Percentiles rank a stretch among this genome's conserved stretches.
phyloP scores from a whole-genome alignment of 495 filamentous ascomycete species.

The Hyaloscypha bicolor region DNA sequence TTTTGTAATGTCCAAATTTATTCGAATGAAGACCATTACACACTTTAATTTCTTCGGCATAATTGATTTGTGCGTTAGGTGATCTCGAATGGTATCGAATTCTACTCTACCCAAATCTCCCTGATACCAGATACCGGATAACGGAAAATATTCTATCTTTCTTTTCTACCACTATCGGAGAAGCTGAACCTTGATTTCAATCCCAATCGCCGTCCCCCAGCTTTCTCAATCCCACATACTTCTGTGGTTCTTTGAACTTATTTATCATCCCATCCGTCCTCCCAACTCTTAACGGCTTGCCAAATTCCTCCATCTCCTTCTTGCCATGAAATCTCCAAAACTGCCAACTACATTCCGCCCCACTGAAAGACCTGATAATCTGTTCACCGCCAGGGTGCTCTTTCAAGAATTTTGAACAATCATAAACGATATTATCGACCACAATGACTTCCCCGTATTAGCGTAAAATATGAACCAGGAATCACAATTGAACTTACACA shows the following conservation, averaged over 20 bases:
- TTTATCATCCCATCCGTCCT: slow-evolving; percentile 17
- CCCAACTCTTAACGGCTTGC: slow-evolving; percentile 18
- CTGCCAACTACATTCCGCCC: slow-evolving; percentile 20
- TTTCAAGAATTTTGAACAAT: slow-evolving; percentile 14
- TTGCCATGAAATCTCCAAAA: slow-evolving; percentile 22
- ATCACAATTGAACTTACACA: slow-evolving; percentile 1
- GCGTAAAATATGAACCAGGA: no score
- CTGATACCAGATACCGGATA: no score
- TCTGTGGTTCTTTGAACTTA: slow-evolving; percentile 14
- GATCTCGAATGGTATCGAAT: no score
- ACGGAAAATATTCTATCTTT: no score
- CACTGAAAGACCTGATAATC: slow-evolving; percentile 15
- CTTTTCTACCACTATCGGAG: no score
- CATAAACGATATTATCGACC: slow-evolving; percentile 14
- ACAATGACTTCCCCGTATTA: slow-evolving; percentile 9
- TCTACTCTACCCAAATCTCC: no score
- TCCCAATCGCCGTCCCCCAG: slow-evolving; percentile 16
- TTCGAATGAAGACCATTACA: no score
- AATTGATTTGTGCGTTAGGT: no score
- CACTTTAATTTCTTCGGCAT: no score
- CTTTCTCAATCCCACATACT: slow-evolving; percentile 15
- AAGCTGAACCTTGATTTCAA: not conserved
- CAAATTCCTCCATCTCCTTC: slow-evolving; percentile 15
- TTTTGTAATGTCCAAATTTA: no score
- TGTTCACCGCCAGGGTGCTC: slow-evolving; percentile 20